Percentiles rank a stretch among this genome's conserved stretches.
Conservation (phyloP, 2,329 filamentous ascomycete genomes). For the Fusarium stilboides region DNA sequence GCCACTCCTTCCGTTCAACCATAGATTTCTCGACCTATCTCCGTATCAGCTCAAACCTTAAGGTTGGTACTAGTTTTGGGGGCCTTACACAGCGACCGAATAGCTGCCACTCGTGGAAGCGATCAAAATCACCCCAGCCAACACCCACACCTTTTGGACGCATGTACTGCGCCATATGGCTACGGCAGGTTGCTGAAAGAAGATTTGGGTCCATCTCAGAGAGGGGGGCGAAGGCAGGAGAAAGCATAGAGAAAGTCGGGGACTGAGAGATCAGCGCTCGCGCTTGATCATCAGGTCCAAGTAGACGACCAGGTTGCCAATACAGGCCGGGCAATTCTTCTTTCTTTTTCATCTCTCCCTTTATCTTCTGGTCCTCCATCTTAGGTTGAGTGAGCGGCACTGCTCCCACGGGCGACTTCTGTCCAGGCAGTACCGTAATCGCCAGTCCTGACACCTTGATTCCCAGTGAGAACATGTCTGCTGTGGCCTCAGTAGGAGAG, state of each 20-base stretch:
- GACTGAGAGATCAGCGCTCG: not conserved
- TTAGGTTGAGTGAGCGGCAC: not conserved
- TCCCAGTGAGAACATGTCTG: not conserved
- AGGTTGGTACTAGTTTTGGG: not conserved
- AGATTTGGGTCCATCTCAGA: not conserved
- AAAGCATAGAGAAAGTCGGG: not conserved
- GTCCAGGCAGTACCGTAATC: not conserved
- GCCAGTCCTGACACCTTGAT: constrained; percentile 7
- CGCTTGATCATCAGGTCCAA: not conserved
- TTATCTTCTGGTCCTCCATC: not conserved
- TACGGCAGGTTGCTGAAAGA: not conserved
- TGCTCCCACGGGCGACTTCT: not conserved
- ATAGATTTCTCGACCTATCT: not conserved
- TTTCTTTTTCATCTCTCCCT: not conserved
- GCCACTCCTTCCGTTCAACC: not conserved
- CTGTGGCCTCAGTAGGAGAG: not conserved
- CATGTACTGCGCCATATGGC: not conserved
- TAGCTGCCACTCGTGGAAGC: constrained; percentile 7
- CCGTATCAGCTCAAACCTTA: not conserved
- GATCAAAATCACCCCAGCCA: constrained; percentile 13
- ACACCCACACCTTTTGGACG: constrained; percentile 7
- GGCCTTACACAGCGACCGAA: constrained; percentile 1
- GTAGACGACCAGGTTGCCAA: not conserved
- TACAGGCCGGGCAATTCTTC: not conserved
- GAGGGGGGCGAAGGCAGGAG: not conserved